These are phyloP conservation scores for Colletotrichum sidae DNA, from an alignment of 2,329 filamentous ascomycete genomes.

Conservation along the genomic window DNA sequence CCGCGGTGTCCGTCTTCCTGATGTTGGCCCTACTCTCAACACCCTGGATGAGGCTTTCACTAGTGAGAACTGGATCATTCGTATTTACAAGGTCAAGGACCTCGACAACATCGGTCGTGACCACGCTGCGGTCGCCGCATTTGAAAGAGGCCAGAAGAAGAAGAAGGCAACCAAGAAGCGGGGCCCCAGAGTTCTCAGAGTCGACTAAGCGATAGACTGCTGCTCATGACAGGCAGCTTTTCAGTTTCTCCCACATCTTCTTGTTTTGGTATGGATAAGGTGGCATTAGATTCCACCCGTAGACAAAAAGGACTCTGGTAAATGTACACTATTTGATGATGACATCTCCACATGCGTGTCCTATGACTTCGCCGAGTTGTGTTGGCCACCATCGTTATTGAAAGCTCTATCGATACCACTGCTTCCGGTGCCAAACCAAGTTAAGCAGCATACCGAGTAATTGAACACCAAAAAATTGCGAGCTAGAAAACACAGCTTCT, in stretches of 20 bases:
- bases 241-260: conserved; percentile 17
- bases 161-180: conserved; percentile 80
- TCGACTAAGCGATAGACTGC: conserved; percentile 67
- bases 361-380: not conserved
- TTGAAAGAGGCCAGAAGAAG: conserved; percentile 86
- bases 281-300: conserved; percentile 35
- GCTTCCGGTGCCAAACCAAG: too few relatives aligned
- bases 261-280: conserved; percentile 35
- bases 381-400: not conserved
- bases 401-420: too few relatives aligned
- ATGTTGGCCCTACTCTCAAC: conserved; percentile 85
- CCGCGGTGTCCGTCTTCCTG: conserved; percentile 82
- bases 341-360: not conserved
- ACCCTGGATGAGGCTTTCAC: conserved; percentile 97
- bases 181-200: conserved; percentile 76
- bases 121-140: conserved; percentile 76
- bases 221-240: conserved; percentile 7
- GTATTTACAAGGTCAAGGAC: conserved; percentile 99
- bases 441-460: too few relatives aligned
- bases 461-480: too few relatives aligned
- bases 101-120: conserved; percentile 95
- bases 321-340: conserved; percentile 47
- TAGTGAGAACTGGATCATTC: conserved; percentile 99
- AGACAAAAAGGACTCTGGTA: conserved; percentile 48
- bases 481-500: too few relatives aligned